These are phyloP conservation scores for Cryptococcus sp. DNA, from an alignment of 1,284 basidiomycete species.

Conservation along the genomic window DNA sequence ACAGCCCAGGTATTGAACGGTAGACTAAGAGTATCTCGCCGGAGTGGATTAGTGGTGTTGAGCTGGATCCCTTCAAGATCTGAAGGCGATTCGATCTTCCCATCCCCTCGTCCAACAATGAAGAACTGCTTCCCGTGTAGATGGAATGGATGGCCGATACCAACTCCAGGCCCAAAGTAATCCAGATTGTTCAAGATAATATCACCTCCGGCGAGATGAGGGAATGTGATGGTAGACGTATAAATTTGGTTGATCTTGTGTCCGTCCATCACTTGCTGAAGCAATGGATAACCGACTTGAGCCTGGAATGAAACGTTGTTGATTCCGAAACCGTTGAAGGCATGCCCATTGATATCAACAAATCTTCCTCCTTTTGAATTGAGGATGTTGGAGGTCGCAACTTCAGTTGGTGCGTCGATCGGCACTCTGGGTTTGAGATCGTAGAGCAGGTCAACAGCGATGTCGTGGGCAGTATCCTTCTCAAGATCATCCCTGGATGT, in stretches of 20 bases:
- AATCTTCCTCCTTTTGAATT: conserved; percentile 19
- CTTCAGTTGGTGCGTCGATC: conserved; percentile 14
- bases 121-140: conserved; percentile 27
- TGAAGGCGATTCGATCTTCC: conserved; percentile 17
- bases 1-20: conserved; percentile 25
- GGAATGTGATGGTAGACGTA: conserved; percentile 22
- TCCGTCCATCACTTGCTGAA: conserved; percentile 22
- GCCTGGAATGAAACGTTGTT: conserved; percentile 33
- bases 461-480: neutral
- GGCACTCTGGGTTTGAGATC: conserved; percentile 22
- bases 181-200: conserved; percentile 44
- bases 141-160: conserved; percentile 44
- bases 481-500: conserved; percentile 3
- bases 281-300: conserved; percentile 35
- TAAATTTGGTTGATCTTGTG: conserved; percentile 13
- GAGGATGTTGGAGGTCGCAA: conserved; percentile 15
- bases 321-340: conserved; percentile 8
- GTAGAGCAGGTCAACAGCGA: neutral
- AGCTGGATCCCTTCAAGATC: conserved; percentile 7
- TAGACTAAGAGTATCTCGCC: conserved; percentile 44
- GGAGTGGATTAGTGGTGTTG: conserved; percentile 39
- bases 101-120: conserved; percentile 39
- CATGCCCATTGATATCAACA: conserved; percentile 11
- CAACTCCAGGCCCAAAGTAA: neutral
- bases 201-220: conserved; percentile 18